Base-by-base conservation (phyloP, 441 rosid species). In the Gossypium davidsonii region DNA sequence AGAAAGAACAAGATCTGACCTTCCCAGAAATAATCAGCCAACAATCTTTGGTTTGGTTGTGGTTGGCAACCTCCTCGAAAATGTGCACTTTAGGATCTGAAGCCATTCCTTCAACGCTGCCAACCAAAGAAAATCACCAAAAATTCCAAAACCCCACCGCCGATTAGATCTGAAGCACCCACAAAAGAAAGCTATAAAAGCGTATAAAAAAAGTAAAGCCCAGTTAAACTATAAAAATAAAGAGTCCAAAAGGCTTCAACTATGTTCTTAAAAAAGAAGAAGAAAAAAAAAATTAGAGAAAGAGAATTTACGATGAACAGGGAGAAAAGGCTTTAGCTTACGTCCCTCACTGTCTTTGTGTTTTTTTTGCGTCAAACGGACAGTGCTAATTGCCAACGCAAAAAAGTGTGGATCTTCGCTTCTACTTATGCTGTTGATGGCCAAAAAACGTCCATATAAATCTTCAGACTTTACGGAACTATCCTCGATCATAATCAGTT, bases 21-120 rank as follows among this genome's bases (percentile, higher is more conserved):
- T 91, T 93, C 46, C 90, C 94, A 53, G 90, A 84, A 63, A 93
- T 84, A 52, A 90, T 77, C 78, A 88, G 83, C 97, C 97, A 91
- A 56, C 97, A 91, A 83, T 91, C 94, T 79, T 91, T 83, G 44
- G 74, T 80, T 74, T 85, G 69, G 88, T 88, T 85, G 91, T 94
- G 99, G 79, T 76, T 60, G 9, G 85, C 77, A 53, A 92, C 96
- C 77, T 91, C 96, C 63, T 92, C 93, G 57, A 90, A 95, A 14
- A 3, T 3, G 65, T 77, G 79, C 52, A 85, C 73, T 80, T 91
- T 95, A 21, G 76, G 71, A 44, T 82, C 85, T 71, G 97, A 79
- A 71, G 87, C 93, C 98, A 94, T 92, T 72, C 0, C 72, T 71
- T 14, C 78, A 37, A 72, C 61, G 3, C 83, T 75, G 60, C 77